Evolutionary conservation across 2,329 filamentous ascomycete species (phyloP).

Genomic region (Triangularia verruculosa): DNA sequence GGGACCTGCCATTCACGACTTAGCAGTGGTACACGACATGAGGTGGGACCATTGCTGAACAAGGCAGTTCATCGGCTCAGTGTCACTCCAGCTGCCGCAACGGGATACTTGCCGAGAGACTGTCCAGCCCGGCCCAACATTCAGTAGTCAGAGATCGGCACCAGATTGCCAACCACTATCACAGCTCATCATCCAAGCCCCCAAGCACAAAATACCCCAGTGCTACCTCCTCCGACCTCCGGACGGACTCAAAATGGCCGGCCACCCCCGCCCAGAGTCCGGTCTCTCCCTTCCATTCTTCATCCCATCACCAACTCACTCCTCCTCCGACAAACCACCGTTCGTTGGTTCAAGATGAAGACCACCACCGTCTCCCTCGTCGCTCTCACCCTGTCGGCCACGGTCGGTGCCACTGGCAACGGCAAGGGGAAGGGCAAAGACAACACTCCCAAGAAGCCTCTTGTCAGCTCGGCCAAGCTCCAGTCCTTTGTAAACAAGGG

Average conservation of each 20-base stretch:
- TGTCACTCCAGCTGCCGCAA: constrained; percentile 20
- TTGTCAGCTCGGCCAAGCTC: constrained; percentile 23
- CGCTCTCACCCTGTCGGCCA: constrained; percentile 17
- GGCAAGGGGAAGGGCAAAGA: not conserved
- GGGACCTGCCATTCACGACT: constrained; percentile 22
- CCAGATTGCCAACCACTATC: not conserved
- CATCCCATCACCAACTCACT: not conserved
- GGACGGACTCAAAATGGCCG: constrained; percentile 2
- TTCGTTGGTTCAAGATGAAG: constrained; percentile 16
- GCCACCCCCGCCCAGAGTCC: not conserved
- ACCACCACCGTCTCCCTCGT: constrained; percentile 13
- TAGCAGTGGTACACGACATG: constrained; percentile 16
- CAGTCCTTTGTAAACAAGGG: constrained; percentile 36
- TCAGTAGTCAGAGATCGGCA: not conserved
- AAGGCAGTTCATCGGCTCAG: constrained; percentile 15
- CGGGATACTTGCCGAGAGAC: constrained; percentile 2
- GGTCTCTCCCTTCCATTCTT: not conserved
- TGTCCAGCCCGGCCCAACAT: too few species aligned
- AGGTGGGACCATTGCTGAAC: not conserved
- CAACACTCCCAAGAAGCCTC: constrained; percentile 10
- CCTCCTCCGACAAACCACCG: not conserved
- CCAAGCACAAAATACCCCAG: not conserved
- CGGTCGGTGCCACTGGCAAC: constrained; percentile 3
- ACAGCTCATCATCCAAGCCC: not conserved
- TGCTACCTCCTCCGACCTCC: not conserved